phyloP scores from a whole-genome alignment of 1,139 yeast genomes.

The Suhomyces anneliseae region DNA sequence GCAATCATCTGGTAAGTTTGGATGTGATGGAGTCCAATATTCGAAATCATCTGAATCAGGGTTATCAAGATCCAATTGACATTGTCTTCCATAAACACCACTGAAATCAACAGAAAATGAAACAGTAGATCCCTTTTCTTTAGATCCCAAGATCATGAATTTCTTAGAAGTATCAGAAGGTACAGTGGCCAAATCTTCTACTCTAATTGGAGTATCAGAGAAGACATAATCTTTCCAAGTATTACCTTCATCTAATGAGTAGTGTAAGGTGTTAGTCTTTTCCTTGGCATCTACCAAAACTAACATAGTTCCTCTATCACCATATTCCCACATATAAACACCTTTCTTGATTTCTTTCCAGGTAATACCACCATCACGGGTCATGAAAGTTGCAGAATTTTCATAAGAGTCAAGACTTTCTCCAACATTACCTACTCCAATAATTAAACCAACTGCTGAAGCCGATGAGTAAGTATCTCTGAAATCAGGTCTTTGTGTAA shows the following conservation, averaged over 20 bases:
- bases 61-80: constrained; percentile 62
- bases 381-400: constrained; percentile 68
- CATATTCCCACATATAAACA: constrained; percentile 88
- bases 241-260: constrained; percentile 78
- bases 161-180: constrained; percentile 86
- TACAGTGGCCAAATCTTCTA: constrained; percentile 81
- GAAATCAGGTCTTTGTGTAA: constrained; percentile 78
- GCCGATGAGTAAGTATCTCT: constrained; percentile 87
- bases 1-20: constrained; percentile 61
- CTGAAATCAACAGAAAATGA: constrained; percentile 70
- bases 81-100: constrained; percentile 63
- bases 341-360: constrained; percentile 84
- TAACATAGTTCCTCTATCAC: constrained; percentile 88
- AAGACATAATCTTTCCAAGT: constrained; percentile 73
- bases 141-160: constrained; percentile 44
- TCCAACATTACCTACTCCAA: constrained; percentile 93
- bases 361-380: constrained; percentile 84
- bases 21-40: constrained; percentile 78
- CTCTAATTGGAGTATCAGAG: constrained; percentile 52
- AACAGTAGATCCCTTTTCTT: constrained; percentile 19
- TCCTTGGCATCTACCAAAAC: constrained; percentile 64
- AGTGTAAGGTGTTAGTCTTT: constrained; percentile 57
- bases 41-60: constrained; percentile 73
- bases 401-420: constrained; percentile 49
- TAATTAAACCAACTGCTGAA: constrained; percentile 82